Evolutionary conservation across 805 yeast genomes (phyloP).

Genomic region (Saturnispora quitensis): DNA sequence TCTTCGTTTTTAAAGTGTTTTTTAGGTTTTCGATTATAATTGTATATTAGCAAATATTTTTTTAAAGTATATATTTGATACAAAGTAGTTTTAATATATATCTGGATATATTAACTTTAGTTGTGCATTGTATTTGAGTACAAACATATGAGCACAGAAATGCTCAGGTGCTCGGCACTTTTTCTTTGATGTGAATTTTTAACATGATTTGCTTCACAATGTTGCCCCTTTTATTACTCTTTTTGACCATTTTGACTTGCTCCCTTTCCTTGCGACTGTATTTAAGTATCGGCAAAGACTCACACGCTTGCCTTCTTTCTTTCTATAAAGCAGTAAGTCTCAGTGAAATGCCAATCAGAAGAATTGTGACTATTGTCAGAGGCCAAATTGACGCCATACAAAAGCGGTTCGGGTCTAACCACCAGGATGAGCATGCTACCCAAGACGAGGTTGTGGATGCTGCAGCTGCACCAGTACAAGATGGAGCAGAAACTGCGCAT

Average conservation of each 20-base stretch:
- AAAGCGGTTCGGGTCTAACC: slow-evolving; percentile 21
- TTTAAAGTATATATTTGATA: slow-evolving; percentile 1
- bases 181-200: neutral
- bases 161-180: neutral
- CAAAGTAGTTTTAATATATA: neutral
- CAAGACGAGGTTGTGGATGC: slow-evolving; percentile 8
- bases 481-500: neutral
- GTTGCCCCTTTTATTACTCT: neutral
- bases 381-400: slow-evolving; percentile 24
- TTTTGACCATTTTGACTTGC: neutral
- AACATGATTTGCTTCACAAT: neutral
- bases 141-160: neutral
- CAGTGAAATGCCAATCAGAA: slow-evolving; percentile 28
- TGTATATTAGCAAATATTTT: slow-evolving; percentile 8
- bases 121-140: neutral
- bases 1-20: slow-evolving; percentile 5
- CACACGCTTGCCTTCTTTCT: neutral
- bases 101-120: too few species aligned
- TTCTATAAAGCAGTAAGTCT: neutral
- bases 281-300: neutral
- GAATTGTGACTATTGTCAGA: slow-evolving; percentile 25
- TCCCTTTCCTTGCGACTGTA: neutral
- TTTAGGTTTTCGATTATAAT: slow-evolving; percentile 10
- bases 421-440: slow-evolving; percentile 7
- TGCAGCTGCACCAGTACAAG: neutral